A percentile compares a stretch with the other conserved stretches of the same genome.
Conservation (phyloP, 192 early-diverging fungal genomes). For the Helicostylum pulchrum region DNA sequence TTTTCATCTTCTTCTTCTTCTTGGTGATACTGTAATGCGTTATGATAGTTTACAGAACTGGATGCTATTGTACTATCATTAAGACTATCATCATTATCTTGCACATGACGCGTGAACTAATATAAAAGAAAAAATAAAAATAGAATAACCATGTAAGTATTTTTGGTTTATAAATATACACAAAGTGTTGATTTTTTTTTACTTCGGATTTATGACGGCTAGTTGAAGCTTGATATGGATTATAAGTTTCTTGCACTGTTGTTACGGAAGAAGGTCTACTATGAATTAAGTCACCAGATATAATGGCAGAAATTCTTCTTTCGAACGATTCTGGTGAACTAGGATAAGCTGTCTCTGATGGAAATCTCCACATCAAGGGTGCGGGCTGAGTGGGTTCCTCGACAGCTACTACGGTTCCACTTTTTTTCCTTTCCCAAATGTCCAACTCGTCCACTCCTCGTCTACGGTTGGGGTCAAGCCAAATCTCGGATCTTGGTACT, state of each 20-base stretch:
- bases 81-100: not conserved
- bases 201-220: not conserved
- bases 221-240: not conserved
- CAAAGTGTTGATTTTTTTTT: not conserved
- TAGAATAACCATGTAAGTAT: no score
- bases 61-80: not conserved
- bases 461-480: conserved; percentile 16
- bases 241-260: no score
- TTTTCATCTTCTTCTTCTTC: not conserved
- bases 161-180: not conserved
- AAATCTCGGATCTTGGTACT: conserved; percentile 23
- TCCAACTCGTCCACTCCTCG: conserved; percentile 28
- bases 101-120: not conserved
- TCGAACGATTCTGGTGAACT: conserved; percentile 11
- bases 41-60: not conserved
- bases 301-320: not conserved
- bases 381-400: not conserved
- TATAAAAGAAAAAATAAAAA: not conserved
- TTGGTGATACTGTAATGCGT: not conserved
- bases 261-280: no score
- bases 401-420: not conserved
- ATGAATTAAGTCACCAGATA: no score
- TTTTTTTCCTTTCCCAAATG: conserved; percentile 26
- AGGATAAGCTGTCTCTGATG: conserved; percentile 4
- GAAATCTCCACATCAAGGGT: conserved; percentile 11